Base-by-base conservation (phyloP, 148 eudicot genomes). In the Rhododendron mucronatum region DNA sequence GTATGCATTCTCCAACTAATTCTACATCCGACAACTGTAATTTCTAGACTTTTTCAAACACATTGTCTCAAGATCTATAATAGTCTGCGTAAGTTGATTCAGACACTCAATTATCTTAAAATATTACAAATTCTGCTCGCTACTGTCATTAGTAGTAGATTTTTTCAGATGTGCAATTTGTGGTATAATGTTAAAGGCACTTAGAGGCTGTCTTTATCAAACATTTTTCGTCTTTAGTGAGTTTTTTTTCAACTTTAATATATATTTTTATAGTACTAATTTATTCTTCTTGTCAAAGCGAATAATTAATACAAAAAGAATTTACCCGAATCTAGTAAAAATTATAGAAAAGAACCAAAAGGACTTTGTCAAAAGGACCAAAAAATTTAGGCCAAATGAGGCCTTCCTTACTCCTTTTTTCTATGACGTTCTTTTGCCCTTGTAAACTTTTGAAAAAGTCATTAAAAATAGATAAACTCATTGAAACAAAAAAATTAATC, bases 1-100 rank as follows among this genome's bases (percentile, higher is more conserved):
- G 95, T 93, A 90, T 21, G 63, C 73, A 30, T 1, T 76, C 79
- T 76, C 79, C 48, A n/a, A 10, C 14, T 26, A 11, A 26, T 11
- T 67, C 74, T 67, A 3, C 28, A 11, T 4, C 33, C 0, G 0
- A 61, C 26, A 61, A n/a, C 71, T n/a, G 14, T 69, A 69, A 28
- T 13, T 69, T 65, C 73, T 2, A 12, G 18, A 1, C 39, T n/a
- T 7, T 63, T 63, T 23, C 12, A n/a, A n/a, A 26, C 73, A 8
- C 73, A 65, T 65, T 26, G 15, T 65, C 9, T 65, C 33, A 1
- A 59, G n/a, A 59, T 59, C 26, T 59, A 21, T 59, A 11, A 10
- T 2, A 2, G 1, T 3, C 0, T 11, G 14, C 33, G 10, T 65
- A 65, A n/a, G 12, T n/a, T 65, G 4, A 65, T 10, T 63, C 3